A percentile compares a stretch with the other conserved stretches of the same genome.
phyloP scores from a whole-genome alignment of 805 yeast species.

The Kuraishia ogatae region DNA sequence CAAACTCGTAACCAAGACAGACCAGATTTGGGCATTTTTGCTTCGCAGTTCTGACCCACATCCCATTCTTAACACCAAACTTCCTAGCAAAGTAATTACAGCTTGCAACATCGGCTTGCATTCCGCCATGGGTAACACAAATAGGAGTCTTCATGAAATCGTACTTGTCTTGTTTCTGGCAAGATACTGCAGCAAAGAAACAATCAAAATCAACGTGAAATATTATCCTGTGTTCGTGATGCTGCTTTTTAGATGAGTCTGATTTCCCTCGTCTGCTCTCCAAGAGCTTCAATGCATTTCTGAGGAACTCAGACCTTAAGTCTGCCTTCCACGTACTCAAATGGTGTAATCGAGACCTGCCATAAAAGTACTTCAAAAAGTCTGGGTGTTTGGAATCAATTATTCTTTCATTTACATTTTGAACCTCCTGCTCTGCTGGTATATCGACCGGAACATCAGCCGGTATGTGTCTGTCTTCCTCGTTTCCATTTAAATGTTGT shows the following conservation, averaged over 20 bases:
- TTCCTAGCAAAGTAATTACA: slow-evolving; percentile 83
- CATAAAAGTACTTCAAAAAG: slow-evolving; percentile 63
- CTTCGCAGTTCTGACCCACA: slow-evolving; percentile 75
- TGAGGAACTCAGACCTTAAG: slow-evolving; percentile 51
- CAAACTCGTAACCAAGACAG: slow-evolving; percentile 65
- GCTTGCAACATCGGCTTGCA: slow-evolving; percentile 75
- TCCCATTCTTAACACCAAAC: slow-evolving; percentile 78
- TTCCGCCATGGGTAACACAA: slow-evolving; percentile 57
- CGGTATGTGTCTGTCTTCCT: slow-evolving; percentile 3
- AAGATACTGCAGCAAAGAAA: slow-evolving; percentile 84
- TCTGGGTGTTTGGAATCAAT: slow-evolving; percentile 70
- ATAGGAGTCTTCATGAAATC: slow-evolving; percentile 41
- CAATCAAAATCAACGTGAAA: slow-evolving; percentile 91
- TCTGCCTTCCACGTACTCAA: slow-evolving; percentile 81
- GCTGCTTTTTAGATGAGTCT: slow-evolving; percentile 4
- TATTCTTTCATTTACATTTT: slow-evolving; percentile 3
- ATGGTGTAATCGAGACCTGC: slow-evolving; percentile 81
- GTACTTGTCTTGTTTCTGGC: slow-evolving; percentile 35
- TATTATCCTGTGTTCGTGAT: slow-evolving; percentile 24
- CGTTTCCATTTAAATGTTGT: neutral
- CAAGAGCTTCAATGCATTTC: slow-evolving; percentile 27
- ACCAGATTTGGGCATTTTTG: slow-evolving; percentile 52
- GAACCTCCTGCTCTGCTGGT: neutral
- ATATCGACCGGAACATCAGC: neutral
- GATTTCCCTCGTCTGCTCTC: slow-evolving; percentile 4